phyloP scores from a whole-genome alignment of 2,329 filamentous ascomycete species.

The Pyricularia grisea region DNA sequence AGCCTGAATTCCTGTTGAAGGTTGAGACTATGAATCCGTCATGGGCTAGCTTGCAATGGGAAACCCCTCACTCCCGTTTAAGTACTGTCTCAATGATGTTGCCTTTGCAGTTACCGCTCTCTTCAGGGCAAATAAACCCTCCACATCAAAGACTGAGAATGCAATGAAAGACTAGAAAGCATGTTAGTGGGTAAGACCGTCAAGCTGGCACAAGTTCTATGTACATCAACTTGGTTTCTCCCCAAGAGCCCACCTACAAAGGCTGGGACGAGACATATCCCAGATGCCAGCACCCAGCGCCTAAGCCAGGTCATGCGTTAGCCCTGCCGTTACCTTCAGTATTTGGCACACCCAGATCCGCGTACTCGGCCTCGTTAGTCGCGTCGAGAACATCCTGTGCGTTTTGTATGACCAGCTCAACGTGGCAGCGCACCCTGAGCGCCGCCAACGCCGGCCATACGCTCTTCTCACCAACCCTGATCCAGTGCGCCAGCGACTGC shows the following conservation, averaged over 20 bases:
- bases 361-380: background rate
- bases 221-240: too few relatives aligned
- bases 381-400: background rate
- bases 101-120: background rate
- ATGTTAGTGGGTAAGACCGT: too few relatives aligned
- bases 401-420: conserved; percentile 42
- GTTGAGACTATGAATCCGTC: too few relatives aligned
- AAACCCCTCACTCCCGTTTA: too few relatives aligned
- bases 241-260: too few relatives aligned
- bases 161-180: too few relatives aligned
- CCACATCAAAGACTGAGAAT: too few relatives aligned
- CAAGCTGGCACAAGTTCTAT: too few relatives aligned
- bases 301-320: background rate
- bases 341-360: background rate
- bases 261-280: background rate
- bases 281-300: background rate
- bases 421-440: conserved; percentile 68
- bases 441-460: conserved; percentile 87
- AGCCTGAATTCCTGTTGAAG: too few relatives aligned
- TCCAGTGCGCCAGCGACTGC: conserved; percentile 75
- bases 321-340: background rate
- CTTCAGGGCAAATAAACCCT: too few relatives aligned
- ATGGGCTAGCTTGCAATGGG: too few relatives aligned
- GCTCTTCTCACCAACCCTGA: conserved; percentile 70
- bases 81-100: too few relatives aligned